Conservation (phyloP, 805 yeast genomes). For the Zygotorulaspora sp. region DNA sequence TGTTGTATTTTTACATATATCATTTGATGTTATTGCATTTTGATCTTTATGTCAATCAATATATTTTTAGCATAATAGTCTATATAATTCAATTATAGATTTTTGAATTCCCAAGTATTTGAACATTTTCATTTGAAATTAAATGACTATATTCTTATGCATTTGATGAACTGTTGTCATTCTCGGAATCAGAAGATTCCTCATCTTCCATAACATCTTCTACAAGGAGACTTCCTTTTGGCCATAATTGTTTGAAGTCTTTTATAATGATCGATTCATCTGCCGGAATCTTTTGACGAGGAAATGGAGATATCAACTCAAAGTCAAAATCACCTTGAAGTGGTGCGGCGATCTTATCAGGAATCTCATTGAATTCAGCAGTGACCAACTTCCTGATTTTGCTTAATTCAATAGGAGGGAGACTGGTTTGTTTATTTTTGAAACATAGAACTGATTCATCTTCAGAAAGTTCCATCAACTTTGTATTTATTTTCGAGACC, state of each 20-base stretch:
- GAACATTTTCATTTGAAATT: no score
- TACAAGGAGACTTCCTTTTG: conserved; percentile 63
- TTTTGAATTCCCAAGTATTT: no score
- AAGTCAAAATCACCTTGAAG: conserved; percentile 40
- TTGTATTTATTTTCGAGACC: conserved; percentile 48
- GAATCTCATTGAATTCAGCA: conserved; percentile 16
- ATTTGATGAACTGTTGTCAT: no score
- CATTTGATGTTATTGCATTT: background rate
- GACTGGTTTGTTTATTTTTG: conserved; percentile 12
- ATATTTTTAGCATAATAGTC: no score
- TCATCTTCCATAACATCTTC: conserved; percentile 40
- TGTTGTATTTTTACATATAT: background rate
- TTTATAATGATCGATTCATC: conserved; percentile 33
- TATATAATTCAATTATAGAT: no score
- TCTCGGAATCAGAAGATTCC: conserved; percentile 18
- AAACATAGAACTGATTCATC: conserved; percentile 23
- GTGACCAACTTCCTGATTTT: conserved; percentile 12
- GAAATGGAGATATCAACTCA: conserved; percentile 57
- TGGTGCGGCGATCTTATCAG: conserved; percentile 1
- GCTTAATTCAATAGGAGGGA: conserved; percentile 11
- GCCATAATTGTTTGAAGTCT: conserved; percentile 52
- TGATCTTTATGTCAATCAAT: background rate
- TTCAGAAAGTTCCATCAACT: conserved; percentile 14
- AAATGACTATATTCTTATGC: no score
- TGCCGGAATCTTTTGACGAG: conserved; percentile 46